Conservation (phyloP, 805 yeast genomes). For the Wickerhamiella galacta region DNA sequence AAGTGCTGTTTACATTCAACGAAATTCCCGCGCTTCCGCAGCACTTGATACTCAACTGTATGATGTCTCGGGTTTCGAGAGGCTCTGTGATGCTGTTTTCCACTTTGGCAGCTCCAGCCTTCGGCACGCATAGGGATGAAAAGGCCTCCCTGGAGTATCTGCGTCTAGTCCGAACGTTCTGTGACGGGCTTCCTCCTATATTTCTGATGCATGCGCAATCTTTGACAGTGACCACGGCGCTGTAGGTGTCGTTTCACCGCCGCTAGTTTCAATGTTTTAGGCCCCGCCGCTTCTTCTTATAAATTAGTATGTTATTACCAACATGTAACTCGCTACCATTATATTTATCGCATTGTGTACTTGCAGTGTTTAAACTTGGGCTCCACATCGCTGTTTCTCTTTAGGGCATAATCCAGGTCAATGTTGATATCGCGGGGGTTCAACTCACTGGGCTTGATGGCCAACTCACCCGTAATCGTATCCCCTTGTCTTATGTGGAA, state of each 20-base stretch:
- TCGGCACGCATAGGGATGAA: slow-evolving; percentile 62
- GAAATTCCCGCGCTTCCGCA: slow-evolving; percentile 87
- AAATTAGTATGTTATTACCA: not conserved
- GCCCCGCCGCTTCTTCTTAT: too few species aligned
- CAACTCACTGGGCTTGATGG: slow-evolving; percentile 53
- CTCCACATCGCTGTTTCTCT: slow-evolving; percentile 34
- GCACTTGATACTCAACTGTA: slow-evolving; percentile 70
- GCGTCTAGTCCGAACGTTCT: slow-evolving; percentile 62
- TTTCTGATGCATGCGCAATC: slow-evolving; percentile 78
- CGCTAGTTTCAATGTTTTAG: too few species aligned
- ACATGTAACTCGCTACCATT: not conserved
- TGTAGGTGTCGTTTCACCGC: too few species aligned
- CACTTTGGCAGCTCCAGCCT: slow-evolving; percentile 75
- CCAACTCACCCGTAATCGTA: slow-evolving; percentile 47
- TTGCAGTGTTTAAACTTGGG: slow-evolving; percentile 41
- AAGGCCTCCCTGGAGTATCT: slow-evolving; percentile 59
- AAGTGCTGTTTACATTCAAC: slow-evolving; percentile 38
- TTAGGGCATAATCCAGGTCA: slow-evolving; percentile 39
- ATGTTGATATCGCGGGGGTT: slow-evolving; percentile 89
- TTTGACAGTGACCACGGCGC: slow-evolving; percentile 88
- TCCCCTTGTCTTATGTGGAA: slow-evolving; percentile 67
- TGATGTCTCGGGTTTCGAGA: slow-evolving; percentile 52
- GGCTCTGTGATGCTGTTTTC: slow-evolving; percentile 65
- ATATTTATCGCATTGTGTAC: slow-evolving; percentile 49
- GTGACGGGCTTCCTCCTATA: slow-evolving; percentile 67